Evolutionary conservation across 129 eudicot species (phyloP).

Genomic region (Arctium lappa): DNA sequence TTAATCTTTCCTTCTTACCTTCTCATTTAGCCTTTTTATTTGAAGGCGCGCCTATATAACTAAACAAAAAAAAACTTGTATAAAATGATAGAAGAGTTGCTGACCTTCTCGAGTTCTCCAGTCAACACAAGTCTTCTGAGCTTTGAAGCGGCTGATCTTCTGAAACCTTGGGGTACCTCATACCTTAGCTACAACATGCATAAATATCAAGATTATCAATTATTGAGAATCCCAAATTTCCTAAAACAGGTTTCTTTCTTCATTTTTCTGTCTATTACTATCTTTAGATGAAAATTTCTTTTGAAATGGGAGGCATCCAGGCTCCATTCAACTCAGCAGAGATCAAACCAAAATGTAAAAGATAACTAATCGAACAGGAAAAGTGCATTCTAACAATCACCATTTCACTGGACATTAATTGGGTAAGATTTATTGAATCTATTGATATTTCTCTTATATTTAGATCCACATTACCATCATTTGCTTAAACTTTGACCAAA

Average conservation of each 20-base stretch:
- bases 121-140: conserved; percentile 36
- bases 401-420: too few relatives aligned
- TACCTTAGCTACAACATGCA: conserved; percentile 33
- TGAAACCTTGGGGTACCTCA: conserved; percentile 36
- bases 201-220: conserved; percentile 6
- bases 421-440: not conserved
- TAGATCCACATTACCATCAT: too few relatives aligned
- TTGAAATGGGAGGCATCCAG: not conserved
- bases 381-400: too few relatives aligned
- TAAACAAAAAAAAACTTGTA: too few relatives aligned
- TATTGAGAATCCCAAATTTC: not conserved
- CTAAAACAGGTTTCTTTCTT: not conserved
- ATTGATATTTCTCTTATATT: not conserved
- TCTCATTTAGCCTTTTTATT: not conserved
- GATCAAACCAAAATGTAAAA: too few relatives aligned
- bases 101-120: conserved; percentile 50
- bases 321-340: too few relatives aligned
- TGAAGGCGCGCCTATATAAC: too few relatives aligned
- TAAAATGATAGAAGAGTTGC: not conserved
- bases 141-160: conserved; percentile 26
- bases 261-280: not conserved
- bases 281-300: not conserved
- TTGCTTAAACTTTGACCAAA: too few relatives aligned
- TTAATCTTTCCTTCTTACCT: not conserved
- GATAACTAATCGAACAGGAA: too few relatives aligned